Evolutionary conservation across 139 green algal genomes (phyloP), one percentile per base, ranked within the genome.

Genomic region (Astrephomene gubernaculifera): DNA sequence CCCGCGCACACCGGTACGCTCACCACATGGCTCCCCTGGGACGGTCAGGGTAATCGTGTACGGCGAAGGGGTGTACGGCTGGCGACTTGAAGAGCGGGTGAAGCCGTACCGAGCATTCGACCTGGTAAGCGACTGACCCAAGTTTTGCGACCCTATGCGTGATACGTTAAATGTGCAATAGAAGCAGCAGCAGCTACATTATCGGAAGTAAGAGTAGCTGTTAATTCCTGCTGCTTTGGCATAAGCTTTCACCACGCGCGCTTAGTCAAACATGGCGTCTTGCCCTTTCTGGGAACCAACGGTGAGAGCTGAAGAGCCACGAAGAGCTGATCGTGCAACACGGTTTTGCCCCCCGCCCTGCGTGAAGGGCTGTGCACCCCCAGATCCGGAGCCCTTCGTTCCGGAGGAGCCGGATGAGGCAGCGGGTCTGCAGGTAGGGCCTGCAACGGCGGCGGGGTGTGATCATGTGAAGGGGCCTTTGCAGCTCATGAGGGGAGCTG

Each of bases 21-120:
- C n/a, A n/a, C n/a, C n/a, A n/a, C n/a, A n/a, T n/a, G n/a, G n/a
- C n/a, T n/a, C n/a, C n/a, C n/a, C n/a, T n/a, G n/a, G n/a, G n/a
- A n/a, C n/a, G n/a, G n/a, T 10, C 79, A 86, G 79, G 65, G 79
- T 86, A 21, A 54, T 70, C 7, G 65, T 86, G 64, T 86, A 86
- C 65, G 49, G 35, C 25, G 65, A 86, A 7, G 79, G 79, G 0
- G 65, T 78, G 79, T 70, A 86, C 49, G 79, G 79, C 49, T 86
- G 79, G 79, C 64, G 79, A 19, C 35, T 86, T 3, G 79, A 86
- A 35, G 64, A 86, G 10, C 44, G 65, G 2, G 79, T 86, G 9
- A 78, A 78, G 79, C 79, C 79, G 45, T 86, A 86, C 79, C 39
- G 65, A 63, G 45, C 45, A 38, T 86, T 79, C 67, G 65, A 76